phyloP scores from a whole-genome alignment of 1,139 yeast genomes.

The Ogataea hybrid region DNA sequence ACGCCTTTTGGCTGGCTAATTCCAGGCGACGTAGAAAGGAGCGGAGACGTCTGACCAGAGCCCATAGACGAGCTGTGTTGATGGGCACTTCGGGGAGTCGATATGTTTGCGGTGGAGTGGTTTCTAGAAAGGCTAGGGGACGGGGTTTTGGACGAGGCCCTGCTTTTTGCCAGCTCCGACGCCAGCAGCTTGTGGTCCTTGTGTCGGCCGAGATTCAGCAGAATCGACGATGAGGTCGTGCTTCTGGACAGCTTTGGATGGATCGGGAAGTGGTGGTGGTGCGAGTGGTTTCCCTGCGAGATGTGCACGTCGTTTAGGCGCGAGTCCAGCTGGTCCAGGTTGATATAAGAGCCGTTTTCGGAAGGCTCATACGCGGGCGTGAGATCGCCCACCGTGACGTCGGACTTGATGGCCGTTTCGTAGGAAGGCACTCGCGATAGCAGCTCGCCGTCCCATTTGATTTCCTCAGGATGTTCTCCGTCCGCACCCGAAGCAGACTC shows the following conservation, averaged over 20 bases:
- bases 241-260: conserved; percentile 14
- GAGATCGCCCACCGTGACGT: conserved; percentile 43
- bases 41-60: conserved; percentile 6
- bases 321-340: conserved; percentile 30
- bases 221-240: conserved; percentile 13
- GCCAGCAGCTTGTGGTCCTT: conserved; percentile 19
- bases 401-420: conserved; percentile 63
- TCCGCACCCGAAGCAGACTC: conserved; percentile 14
- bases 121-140: conserved; percentile 31
- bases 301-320: conserved; percentile 26
- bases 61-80: conserved; percentile 8
- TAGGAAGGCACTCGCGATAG: conserved; percentile 81
- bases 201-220: conserved; percentile 12
- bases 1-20: conserved; percentile 13
- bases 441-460: conserved; percentile 41
- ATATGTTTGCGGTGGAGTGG: conserved; percentile 26
- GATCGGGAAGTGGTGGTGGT: conserved; percentile 1
- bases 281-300: conserved; percentile 9
- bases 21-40: conserved; percentile 2
- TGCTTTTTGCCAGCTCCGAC: conserved; percentile 25
- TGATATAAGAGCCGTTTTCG: conserved; percentile 35
- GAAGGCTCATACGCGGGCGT: conserved; percentile 67
- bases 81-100: conserved; percentile 10
- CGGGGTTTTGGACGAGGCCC: conserved; percentile 27
- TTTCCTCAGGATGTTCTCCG: conserved; percentile 12